Conservation (phyloP, 139 green algal genomes). For the Ostreobium quekettii region DNA sequence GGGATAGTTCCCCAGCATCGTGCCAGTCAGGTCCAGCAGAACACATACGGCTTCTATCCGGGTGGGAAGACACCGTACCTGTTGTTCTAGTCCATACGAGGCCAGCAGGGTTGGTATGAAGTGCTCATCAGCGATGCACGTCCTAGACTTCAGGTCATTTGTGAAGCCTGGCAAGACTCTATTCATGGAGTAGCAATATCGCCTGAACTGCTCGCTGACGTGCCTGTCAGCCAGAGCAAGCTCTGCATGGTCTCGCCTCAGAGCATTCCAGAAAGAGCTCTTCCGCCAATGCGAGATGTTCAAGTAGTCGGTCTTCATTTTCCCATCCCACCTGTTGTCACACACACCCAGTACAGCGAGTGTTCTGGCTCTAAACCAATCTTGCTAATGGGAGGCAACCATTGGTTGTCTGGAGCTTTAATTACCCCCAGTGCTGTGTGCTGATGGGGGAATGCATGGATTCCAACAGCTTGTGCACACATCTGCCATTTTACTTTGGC, state of each 20-base stretch:
- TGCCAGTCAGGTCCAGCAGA: too few relatives aligned
- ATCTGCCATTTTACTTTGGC: too few relatives aligned
- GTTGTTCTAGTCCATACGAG: constrained; percentile 22
- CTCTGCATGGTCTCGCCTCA: constrained; percentile 25
- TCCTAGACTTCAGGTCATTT: background rate
- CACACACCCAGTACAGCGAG: too few relatives aligned
- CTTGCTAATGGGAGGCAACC: too few relatives aligned
- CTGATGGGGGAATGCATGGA: too few relatives aligned
- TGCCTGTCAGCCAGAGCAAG: constrained; percentile 24
- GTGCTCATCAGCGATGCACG: constrained; percentile 30
- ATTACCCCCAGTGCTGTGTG: too few relatives aligned
- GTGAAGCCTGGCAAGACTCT: background rate
- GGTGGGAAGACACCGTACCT: too few relatives aligned
- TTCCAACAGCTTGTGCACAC: too few relatives aligned
- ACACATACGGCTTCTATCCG: too few relatives aligned
- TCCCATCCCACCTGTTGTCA: constrained; percentile 13
- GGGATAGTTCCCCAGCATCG: too few relatives aligned
- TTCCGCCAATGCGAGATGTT: constrained; percentile 20
- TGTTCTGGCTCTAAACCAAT: too few relatives aligned
- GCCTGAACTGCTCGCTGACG: constrained; percentile 20
- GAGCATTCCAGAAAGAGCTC: constrained; percentile 25
- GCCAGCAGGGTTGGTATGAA: constrained; percentile 27
- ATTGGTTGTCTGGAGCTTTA: too few relatives aligned
- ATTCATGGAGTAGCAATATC: constrained; percentile 20
- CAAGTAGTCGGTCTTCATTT: constrained; percentile 17